These are phyloP conservation scores for Bondarzewia mesenterica DNA, from an alignment of 1,284 basidiomycete species.

Conservation along the genomic window DNA sequence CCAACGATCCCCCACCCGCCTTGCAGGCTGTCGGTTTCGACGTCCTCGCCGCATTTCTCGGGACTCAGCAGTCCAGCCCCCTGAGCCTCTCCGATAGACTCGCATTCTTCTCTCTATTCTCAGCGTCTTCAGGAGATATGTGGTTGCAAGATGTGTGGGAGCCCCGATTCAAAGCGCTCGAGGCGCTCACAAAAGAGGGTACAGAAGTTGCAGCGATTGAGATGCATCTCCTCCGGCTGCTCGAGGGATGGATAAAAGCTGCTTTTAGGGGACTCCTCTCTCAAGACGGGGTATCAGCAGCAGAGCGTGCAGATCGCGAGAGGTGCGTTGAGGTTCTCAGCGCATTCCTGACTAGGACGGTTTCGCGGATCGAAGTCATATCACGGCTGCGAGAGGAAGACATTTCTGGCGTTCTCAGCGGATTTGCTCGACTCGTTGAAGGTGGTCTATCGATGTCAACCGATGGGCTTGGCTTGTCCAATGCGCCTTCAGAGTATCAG, in stretches of 20 bases:
- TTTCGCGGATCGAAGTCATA: constrained; percentile 41
- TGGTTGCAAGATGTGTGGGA: constrained; percentile 67
- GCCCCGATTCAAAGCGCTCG: constrained; percentile 54
- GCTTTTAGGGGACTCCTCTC: constrained; percentile 48
- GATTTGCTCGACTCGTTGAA: constrained; percentile 52
- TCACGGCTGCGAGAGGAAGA: constrained; percentile 53
- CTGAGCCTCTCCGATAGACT: constrained; percentile 49
- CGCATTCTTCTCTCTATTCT: constrained; percentile 54
- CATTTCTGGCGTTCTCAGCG: constrained; percentile 41
- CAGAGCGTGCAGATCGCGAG: constrained; percentile 49
- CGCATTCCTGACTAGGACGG: constrained; percentile 43
- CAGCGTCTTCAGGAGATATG: constrained; percentile 25
- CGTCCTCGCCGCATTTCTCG: constrained; percentile 58
- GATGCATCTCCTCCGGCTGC: constrained; percentile 38
- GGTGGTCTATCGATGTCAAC: constrained; percentile 36
- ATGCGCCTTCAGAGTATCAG: constrained; percentile 19
- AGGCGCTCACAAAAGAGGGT: constrained; percentile 50
- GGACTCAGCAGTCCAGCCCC: constrained; percentile 37
- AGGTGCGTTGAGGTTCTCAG: constrained; percentile 50
- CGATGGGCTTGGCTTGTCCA: constrained; percentile 17
- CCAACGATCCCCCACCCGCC: constrained; percentile 37
- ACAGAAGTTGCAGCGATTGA: constrained; percentile 60
- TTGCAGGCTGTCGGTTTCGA: constrained; percentile 64
- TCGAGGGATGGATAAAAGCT: constrained; percentile 55
- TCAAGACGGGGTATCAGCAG: constrained; percentile 25